phyloP scores from a whole-genome alignment of 2,329 filamentous ascomycete genomes.

The Calonectria pteridis region DNA sequence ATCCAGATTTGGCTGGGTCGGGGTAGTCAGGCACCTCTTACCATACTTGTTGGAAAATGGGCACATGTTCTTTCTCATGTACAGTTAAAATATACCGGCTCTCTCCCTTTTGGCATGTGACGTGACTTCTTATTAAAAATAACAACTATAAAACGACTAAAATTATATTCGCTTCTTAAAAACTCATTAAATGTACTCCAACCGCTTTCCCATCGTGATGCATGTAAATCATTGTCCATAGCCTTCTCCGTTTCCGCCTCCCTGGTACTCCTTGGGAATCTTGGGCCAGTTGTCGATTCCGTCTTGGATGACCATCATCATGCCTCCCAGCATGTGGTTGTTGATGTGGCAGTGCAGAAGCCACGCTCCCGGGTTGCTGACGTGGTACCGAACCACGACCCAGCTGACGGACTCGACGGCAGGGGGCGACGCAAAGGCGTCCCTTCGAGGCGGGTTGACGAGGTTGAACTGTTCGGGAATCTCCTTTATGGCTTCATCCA shows the following conservation, averaged over 20 bases:
- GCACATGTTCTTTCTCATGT: neutral
- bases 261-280: slow-evolving; percentile 54
- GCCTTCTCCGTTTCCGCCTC: neutral
- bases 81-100: too few relatives aligned
- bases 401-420: slow-evolving; percentile 46
- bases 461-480: slow-evolving; percentile 68
- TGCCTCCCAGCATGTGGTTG: slow-evolving; percentile 66
- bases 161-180: neutral
- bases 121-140: too few relatives aligned
- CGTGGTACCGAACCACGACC: slow-evolving; percentile 66
- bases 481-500: slow-evolving; percentile 63
- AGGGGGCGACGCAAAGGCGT: slow-evolving; percentile 50
- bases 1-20: too few relatives aligned
- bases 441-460: slow-evolving; percentile 65
- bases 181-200: neutral
- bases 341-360: slow-evolving; percentile 69
- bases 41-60: too few relatives aligned
- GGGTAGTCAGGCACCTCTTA: too few relatives aligned
- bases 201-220: too few relatives aligned
- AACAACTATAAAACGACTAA: neutral
- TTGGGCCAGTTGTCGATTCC: slow-evolving; percentile 58
- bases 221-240: neutral
- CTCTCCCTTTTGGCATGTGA: too few relatives aligned
- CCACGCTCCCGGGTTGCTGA: slow-evolving; percentile 65
- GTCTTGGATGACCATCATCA: slow-evolving; percentile 65